These are phyloP conservation scores for Boeremia exigua DNA, from an alignment of 2,329 filamentous ascomycete species.

Conservation along the genomic window DNA sequence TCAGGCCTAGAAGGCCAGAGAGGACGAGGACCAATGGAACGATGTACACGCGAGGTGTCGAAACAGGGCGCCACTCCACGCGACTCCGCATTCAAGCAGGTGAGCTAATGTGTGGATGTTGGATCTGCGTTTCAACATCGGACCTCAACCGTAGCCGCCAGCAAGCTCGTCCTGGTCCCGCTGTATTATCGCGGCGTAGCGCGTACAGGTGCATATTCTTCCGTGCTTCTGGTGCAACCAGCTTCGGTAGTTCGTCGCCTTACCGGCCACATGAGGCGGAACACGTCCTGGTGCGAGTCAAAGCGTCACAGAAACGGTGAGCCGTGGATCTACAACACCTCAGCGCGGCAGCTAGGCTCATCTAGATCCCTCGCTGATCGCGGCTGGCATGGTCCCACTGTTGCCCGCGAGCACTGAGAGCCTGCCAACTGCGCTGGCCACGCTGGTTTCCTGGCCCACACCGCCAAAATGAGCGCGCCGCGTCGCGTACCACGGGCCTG, in stretches of 20 bases:
- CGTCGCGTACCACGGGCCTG: constrained; percentile 19
- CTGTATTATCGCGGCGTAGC: constrained; percentile 34
- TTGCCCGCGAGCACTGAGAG: constrained; percentile 27
- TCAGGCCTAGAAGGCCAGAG: constrained; percentile 32
- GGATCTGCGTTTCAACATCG: constrained; percentile 44
- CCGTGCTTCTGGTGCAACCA: constrained; percentile 20
- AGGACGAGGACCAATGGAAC: constrained; percentile 44
- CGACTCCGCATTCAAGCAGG: constrained; percentile 41
- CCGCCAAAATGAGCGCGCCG: constrained; percentile 21
- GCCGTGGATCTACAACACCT: constrained; percentile 34
- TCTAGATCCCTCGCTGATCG: constrained; percentile 24
- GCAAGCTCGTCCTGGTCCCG: constrained; percentile 30
- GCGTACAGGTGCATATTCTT: constrained; percentile 29
- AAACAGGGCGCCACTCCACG: constrained; percentile 45
- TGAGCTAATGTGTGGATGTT: constrained; percentile 41
- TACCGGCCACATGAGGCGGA: constrained; percentile 22
- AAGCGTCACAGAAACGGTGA: constrained; percentile 22
- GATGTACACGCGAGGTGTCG: constrained; percentile 29
- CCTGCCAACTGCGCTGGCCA: constrained; percentile 28
- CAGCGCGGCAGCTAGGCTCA: constrained; percentile 31
- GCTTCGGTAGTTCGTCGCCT: constrained; percentile 18
- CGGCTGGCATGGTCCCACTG: constrained; percentile 11
- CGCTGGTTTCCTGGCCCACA: constrained; percentile 20
- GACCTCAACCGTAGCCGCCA: constrained; percentile 47
- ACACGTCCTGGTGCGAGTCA: constrained; percentile 13